A percentile compares a stretch with the other conserved stretches of the same genome.
Evolutionary conservation across 2,329 filamentous ascomycete genomes (phyloP).

Genomic region (Sphaerulina musiva): DNA sequence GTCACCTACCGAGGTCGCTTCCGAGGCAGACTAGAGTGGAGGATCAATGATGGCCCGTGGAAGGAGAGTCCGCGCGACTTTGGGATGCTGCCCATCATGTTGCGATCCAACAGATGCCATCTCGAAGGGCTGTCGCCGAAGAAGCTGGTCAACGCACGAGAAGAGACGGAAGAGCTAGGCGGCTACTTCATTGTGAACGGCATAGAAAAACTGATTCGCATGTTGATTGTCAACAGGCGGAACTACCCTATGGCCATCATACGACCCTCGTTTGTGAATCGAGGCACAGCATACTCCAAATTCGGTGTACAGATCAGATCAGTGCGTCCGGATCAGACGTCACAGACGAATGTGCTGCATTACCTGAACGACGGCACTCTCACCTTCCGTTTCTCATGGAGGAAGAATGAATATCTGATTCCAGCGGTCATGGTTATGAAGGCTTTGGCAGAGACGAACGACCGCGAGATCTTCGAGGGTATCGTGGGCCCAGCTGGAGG

Average conservation of each 20-base stretch:
- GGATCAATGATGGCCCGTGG: slow-evolving; percentile 79
- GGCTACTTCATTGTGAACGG: slow-evolving; percentile 98
- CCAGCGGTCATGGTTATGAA: slow-evolving; percentile 96
- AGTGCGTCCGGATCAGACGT: slow-evolving; percentile 93
- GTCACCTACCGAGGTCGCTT: slow-evolving; percentile 84
- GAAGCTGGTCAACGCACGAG: slow-evolving; percentile 75
- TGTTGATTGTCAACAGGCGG: slow-evolving; percentile 80
- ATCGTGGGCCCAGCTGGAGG: slow-evolving; percentile 72
- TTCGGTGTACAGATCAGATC: slow-evolving; percentile 87
- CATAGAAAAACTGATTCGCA: slow-evolving; percentile 91
- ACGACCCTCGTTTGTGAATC: slow-evolving; percentile 79
- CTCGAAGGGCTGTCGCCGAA: slow-evolving; percentile 78
- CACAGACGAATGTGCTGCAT: slow-evolving; percentile 93
- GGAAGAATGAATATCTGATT: slow-evolving; percentile 94
- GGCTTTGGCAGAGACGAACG: slow-evolving; percentile 89
- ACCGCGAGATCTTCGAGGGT: slow-evolving; percentile 92
- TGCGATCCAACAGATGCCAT: slow-evolving; percentile 86
- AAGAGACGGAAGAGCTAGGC: slow-evolving; percentile 92
- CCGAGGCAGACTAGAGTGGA: slow-evolving; percentile 74
- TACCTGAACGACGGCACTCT: slow-evolving; percentile 94
- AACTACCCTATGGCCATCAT: slow-evolving; percentile 95
- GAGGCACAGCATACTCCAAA: slow-evolving; percentile 80
- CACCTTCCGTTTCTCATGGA: slow-evolving; percentile 95
- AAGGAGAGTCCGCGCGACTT: slow-evolving; percentile 77
- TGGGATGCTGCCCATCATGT: slow-evolving; percentile 86